Base-by-base conservation (phyloP, 768 basidiomycete genomes). In the Hygrocybe coccinea region DNA sequence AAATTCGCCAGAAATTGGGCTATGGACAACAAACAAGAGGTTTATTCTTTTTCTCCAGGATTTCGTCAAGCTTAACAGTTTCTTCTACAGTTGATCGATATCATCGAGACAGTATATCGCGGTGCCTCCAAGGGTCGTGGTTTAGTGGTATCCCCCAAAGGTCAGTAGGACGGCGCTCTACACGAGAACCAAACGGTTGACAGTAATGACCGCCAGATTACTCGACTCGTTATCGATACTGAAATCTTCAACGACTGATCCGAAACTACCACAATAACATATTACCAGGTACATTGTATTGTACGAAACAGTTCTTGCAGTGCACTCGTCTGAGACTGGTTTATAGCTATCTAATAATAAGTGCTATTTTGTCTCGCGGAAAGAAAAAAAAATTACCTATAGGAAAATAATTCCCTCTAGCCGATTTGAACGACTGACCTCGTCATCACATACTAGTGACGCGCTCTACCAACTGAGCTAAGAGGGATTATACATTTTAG, bases 1-100 rank as follows among this genome's bases (percentile, higher is more conserved):
- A 11, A 10, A 35, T 55, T 35, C 22, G 45, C 44, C 62, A 97
- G 97, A 71, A 98, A 97, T 70, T 98, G 97, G 97, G 85, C 95
- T 15, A 97, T 99, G 82, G 90, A 94, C 67, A 94, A 95, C 71
- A 97, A 98, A 67, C 95, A 98, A 74, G 97, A 98, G 79, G 92
- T 91, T 39, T 34, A 80, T 61, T 12, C 3, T 43, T 25, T 11
- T 41, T 34, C 5, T 11, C 35, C 11, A 2, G 36, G 11, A 48
- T 2, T 9, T n/a, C 38, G n/a, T 44, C 49, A 15, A 15, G 17
- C 53, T 4, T 2, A 17, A 4, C 25, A 14, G 15, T 46, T 35
- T 38, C 3, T 36, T 50, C 15, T 38, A n/a, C 57, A 97, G 93
- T 75, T 98, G 68, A 95, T 98, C 64, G 95, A 98, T 69, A 95